Base-by-base conservation (phyloP, 2,329 filamentous ascomycete species). In the Lithohypha guttulata region DNA sequence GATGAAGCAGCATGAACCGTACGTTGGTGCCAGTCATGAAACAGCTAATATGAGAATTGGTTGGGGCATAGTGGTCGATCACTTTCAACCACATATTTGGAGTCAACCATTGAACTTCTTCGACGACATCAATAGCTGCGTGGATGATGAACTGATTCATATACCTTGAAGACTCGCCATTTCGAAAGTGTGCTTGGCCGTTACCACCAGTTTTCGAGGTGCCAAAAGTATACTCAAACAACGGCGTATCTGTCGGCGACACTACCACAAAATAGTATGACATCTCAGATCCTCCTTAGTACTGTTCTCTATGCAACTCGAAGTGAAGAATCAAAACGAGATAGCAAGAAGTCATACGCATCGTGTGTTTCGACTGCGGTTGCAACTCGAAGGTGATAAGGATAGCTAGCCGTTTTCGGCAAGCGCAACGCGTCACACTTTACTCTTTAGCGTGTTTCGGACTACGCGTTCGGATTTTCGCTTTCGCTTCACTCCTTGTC, bases 261-360 rank as follows among this genome's bases (percentile, higher is more conserved):
- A 98, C 77, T 52, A 98, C 94, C 57, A 84, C 84, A 65, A 98
- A 96, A 69, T 95, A 95, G 72, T 96, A 98, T 44, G 87, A 95
- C 91, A 96, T 96, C 11, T 10, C n/a, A n/a, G n/a, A n/a, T n/a
- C n/a, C n/a, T n/a, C n/a, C n/a, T n/a, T n/a, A n/a, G n/a, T n/a
- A n/a, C n/a, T n/a, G n/a, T n/a, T n/a, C n/a, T n/a, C n/a, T n/a
- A n/a, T n/a, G n/a, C n/a, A n/a, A n/a, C n/a, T n/a, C n/a, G n/a
- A n/a, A n/a, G n/a, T n/a, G n/a, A n/a, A n/a, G n/a, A n/a, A n/a
- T n/a, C n/a, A n/a, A n/a, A n/a, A n/a, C n/a, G n/a, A n/a, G n/a
- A n/a, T n/a, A n/a, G n/a, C n/a, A n/a, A n/a, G n/a, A n/a, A n/a
- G n/a, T n/a, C n/a, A n/a, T n/a, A n/a, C n/a, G n/a, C n/a, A n/a